These are phyloP conservation scores for Castanea crenata DNA, from an alignment of 306 rosid species.

Conservation along the genomic window DNA sequence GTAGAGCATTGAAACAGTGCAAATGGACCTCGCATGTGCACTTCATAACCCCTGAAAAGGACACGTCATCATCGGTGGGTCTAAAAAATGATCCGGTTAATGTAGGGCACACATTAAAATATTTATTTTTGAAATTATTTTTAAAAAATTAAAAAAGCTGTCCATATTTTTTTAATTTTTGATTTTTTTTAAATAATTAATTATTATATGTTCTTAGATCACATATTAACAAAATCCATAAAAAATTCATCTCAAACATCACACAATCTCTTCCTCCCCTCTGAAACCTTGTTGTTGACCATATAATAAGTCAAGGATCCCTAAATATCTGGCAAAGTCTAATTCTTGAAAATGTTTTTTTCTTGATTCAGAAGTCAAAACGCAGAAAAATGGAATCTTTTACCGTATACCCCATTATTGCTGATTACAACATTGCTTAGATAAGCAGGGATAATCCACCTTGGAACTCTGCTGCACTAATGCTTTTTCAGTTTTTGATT, in stretches of 20 bases:
- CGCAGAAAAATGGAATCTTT: constrained; percentile 8
- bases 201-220: too few species aligned
- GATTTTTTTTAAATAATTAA: too few species aligned
- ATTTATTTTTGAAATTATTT: too few species aligned
- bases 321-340: constrained; percentile 52
- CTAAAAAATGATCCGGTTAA: constrained; percentile 2
- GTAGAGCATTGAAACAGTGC: not conserved
- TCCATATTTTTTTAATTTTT: too few species aligned
- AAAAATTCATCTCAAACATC: too few species aligned
- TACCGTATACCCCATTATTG: constrained; percentile 18
- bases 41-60: constrained; percentile 15
- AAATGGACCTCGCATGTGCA: constrained; percentile 18
- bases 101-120: too few species aligned
- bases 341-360: not conserved
- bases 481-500: not conserved
- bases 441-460: constrained; percentile 22
- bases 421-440: constrained; percentile 5
- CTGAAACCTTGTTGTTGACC: constrained; percentile 31
- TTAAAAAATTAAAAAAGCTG: too few species aligned
- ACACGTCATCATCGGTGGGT: constrained; percentile 28
- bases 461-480: not conserved
- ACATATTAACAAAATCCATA: too few species aligned
- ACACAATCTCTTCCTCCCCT: constrained; percentile 2
- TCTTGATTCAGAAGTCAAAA: constrained; percentile 8
- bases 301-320: constrained; percentile 41